Percentiles rank a stretch among this genome's conserved stretches.
phyloP scores from a whole-genome alignment of 1,284 basidiomycete species.

The Hymenochaete sp. region DNA sequence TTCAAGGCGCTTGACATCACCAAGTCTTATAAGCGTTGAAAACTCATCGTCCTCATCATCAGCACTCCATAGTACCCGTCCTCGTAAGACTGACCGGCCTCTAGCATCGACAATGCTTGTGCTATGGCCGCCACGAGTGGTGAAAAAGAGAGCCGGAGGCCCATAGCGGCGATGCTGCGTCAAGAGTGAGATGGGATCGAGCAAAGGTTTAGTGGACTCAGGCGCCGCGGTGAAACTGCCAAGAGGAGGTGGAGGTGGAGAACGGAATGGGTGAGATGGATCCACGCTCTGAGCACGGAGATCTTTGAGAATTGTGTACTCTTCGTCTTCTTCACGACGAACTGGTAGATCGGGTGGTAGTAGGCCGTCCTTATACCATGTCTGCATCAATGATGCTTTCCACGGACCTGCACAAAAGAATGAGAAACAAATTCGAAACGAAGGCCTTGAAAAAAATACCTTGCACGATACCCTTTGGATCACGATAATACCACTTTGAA shows the following conservation, averaged over 20 bases:
- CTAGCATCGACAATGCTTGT: conserved; percentile 78
- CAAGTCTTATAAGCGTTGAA: conserved; percentile 40
- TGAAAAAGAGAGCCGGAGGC: conserved; percentile 79
- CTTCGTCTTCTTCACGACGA: conserved; percentile 60
- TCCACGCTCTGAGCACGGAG: conserved; percentile 66
- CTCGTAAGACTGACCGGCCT: conserved; percentile 72
- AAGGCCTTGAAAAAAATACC: conserved; percentile 35
- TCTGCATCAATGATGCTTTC: conserved; percentile 77
- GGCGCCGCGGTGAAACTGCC: conserved; percentile 19
- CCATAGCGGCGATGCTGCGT: conserved; percentile 74
- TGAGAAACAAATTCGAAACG: not conserved
- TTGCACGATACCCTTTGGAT: conserved; percentile 69
- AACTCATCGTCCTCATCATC: conserved; percentile 47
- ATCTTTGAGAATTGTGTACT: conserved; percentile 61
- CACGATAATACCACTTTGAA: conserved; percentile 69
- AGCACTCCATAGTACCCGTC: conserved; percentile 65
- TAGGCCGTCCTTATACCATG: conserved; percentile 75
- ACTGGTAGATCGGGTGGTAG: conserved; percentile 73
- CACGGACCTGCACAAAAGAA: conserved; percentile 52
- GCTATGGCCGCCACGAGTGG: conserved; percentile 75
- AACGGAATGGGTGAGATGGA: conserved; percentile 65
- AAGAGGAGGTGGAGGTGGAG: conserved; percentile 35
- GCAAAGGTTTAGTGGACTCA: conserved; percentile 47
- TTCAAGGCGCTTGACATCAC: conserved; percentile 71
- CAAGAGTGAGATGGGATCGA: conserved; percentile 72